These are phyloP conservation scores for Hansenula sp. DNA, from an alignment of 1,139 yeast species.

Conservation along the genomic window DNA sequence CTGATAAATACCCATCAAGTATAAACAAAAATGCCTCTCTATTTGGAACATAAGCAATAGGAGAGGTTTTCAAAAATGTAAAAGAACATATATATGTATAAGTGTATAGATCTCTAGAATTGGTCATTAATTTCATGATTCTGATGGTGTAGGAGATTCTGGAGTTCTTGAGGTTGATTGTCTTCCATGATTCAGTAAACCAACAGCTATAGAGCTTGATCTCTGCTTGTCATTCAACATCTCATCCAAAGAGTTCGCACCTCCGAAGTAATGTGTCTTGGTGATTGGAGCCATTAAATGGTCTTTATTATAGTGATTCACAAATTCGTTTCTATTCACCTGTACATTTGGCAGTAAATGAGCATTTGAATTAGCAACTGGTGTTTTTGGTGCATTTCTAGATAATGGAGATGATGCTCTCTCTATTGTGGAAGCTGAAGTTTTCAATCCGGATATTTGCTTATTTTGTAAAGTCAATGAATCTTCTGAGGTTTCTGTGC, in stretches of 20 bases:
- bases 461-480: neutral
- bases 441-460: neutral
- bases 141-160: no score
- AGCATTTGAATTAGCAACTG: conserved; percentile 24
- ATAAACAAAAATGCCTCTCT: neutral
- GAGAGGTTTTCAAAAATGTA: no score
- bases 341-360: conserved; percentile 13
- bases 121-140: no score
- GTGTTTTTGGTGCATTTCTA: conserved; percentile 26
- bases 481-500: neutral
- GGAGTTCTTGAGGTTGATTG: neutral
- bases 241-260: conserved; percentile 24
- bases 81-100: no score
- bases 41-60: neutral
- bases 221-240: neutral
- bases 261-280: conserved; percentile 19
- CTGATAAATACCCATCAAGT: no score
- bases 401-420: conserved; percentile 26
- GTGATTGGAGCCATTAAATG: conserved; percentile 25
- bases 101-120: no score
- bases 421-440: conserved; percentile 6
- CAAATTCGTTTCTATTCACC: conserved; percentile 25
- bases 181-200: neutral
- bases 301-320: conserved; percentile 44
- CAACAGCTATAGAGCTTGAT: conserved; percentile 1